Base-by-base conservation (phyloP, 179 eudicot genomes). In the Gypsophila paniculata region DNA sequence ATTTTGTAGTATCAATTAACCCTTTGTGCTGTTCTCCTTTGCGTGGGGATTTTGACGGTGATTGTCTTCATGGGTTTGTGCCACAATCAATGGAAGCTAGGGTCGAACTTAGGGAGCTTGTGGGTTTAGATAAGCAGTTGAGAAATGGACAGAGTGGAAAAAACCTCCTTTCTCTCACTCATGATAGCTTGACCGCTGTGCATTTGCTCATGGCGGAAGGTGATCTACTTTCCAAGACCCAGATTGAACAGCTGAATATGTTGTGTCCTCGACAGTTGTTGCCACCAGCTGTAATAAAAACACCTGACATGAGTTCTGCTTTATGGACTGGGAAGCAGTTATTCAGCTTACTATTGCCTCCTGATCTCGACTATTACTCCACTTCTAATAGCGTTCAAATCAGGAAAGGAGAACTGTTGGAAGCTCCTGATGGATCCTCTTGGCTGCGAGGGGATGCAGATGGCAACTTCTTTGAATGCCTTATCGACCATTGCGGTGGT, bases 11-110 rank as follows among this genome's bases (percentile, higher is more conserved):
- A 23, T 82, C 96, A 0, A 85, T 94, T 53, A 94, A 94, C 58
- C 99, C 99, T 3, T 80, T 94, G 10, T 79, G 88, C 5, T 94
- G 99, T 79, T 82, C 90, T 53, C 99, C 99, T 23, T 84, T 94
- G 38, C 87, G 85, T 19, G 99, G 97, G 15, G 99, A 94, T 77
- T 94, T 94, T 48, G 99, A 94, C 52, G 99, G 99, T 23, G 99
- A 94, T 74, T 88, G 97, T 75, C 86, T 91, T 59, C 99, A 94
- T 67, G 99, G 97, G 8, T 94, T 83, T 62, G 84, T 94, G 61
- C 96, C 99, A 58, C 97, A 94, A 65, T 90, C 97, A 5, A 72
- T 90, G 22, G 84, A 84, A 23, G 74, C 89, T 12, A 76, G 97
- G 71, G 83, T 83, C 23, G 99, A 94, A 86, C 91, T 94, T 21